Evolutionary conservation across 495 filamentous ascomycete species (phyloP).

Genomic region (Darksidea phi): DNA sequence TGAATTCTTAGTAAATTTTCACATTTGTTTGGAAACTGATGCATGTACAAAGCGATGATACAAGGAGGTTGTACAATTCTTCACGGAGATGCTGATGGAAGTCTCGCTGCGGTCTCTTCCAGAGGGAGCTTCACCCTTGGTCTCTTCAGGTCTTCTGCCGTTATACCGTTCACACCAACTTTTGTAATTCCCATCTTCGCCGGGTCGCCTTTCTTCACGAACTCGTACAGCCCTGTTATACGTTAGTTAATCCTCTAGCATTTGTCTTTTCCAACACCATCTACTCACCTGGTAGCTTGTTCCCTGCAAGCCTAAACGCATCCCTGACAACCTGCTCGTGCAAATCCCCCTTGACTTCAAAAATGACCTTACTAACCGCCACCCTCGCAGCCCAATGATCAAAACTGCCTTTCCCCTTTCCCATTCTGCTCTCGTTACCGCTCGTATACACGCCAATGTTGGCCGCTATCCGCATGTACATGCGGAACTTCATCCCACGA

Average conservation of each 20-base stretch:
- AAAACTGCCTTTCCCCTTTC: conserved; percentile 96
- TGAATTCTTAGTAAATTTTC: neutral
- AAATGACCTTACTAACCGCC: conserved; percentile 80
- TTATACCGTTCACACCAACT: conserved; percentile 68
- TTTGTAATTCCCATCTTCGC: conserved; percentile 93
- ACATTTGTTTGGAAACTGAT: no score
- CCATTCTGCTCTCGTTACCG: conserved; percentile 95
- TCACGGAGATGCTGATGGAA: conserved; percentile 8
- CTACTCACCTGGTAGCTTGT: conserved; percentile 92
- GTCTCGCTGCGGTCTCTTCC: conserved; percentile 20
- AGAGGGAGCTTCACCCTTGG: conserved; percentile 65
- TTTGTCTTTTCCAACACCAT: neutral
- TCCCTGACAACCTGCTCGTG: conserved; percentile 95
- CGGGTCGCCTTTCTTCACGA: conserved; percentile 88
- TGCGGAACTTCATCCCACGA: conserved; percentile 84
- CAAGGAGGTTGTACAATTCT: no score
- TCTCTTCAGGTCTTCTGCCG: conserved; percentile 72
- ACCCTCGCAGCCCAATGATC: conserved; percentile 93
- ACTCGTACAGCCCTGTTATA: conserved; percentile 77
- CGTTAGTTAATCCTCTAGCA: conserved; percentile 10
- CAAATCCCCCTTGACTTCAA: conserved; percentile 85
- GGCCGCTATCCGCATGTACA: conserved; percentile 86
- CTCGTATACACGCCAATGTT: conserved; percentile 93
- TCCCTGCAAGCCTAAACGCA: conserved; percentile 88
- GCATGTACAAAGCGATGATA: no score